A percentile compares a stretch with the other conserved stretches of the same genome.
phyloP scores from a whole-genome alignment of 2,329 filamentous ascomycete species.

The Colletotrichum salicis region DNA sequence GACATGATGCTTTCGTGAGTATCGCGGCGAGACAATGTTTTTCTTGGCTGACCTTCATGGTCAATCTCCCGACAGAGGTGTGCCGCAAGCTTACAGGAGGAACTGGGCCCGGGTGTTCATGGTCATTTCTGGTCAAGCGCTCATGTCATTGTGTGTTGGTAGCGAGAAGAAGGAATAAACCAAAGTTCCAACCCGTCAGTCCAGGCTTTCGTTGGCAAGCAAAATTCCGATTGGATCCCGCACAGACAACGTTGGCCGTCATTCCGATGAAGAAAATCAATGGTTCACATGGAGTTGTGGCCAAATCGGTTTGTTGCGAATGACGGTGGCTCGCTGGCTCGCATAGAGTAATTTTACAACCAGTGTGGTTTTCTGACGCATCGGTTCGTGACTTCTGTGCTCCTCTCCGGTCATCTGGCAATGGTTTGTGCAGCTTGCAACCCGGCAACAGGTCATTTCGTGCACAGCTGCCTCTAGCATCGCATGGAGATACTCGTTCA shows the following conservation, averaged over 20 bases:
- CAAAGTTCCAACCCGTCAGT: neutral
- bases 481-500: neutral
- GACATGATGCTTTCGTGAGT: neutral
- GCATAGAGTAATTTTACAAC: no score
- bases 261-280: neutral
- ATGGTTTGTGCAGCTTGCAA: no score
- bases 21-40: neutral
- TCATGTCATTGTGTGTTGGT: neutral
- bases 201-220: neutral
- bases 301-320: no score
- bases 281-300: neutral
- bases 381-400: no score
- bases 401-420: no score
- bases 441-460: no score
- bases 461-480: no score
- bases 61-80: neutral
- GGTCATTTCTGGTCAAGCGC: slow-evolving; percentile 1
- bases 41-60: neutral
- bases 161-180: neutral
- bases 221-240: slow-evolving; percentile 14
- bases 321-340: no score
- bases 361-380: no score
- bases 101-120: neutral
- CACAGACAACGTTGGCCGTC: neutral
- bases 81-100: neutral